These are phyloP conservation scores for Lachancea cidri DNA, from an alignment of 805 yeast species.

Conservation along the genomic window DNA sequence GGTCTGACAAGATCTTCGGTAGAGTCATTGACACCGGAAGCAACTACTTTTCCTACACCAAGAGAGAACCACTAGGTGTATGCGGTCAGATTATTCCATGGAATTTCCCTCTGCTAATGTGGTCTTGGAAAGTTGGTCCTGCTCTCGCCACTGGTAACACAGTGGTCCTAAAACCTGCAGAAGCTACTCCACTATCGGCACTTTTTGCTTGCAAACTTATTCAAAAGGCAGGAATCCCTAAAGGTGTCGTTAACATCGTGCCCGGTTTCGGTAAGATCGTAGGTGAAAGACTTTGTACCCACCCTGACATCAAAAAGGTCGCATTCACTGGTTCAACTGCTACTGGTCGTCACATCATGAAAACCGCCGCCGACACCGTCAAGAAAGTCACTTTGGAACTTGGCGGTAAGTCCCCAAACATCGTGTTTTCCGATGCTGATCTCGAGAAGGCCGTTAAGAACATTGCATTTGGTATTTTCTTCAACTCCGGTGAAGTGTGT, in stretches of 20 bases:
- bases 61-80: conserved; percentile 82
- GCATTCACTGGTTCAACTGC: conserved; percentile 90
- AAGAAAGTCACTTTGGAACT: conserved; percentile 80
- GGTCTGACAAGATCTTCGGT: conserved; percentile 68
- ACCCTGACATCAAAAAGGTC: conserved; percentile 67
- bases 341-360: conserved; percentile 70
- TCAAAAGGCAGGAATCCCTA: conserved; percentile 75
- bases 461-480: conserved; percentile 71
- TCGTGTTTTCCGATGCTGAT: conserved; percentile 74
- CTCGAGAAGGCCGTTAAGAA: conserved; percentile 58
- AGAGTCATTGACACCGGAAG: conserved; percentile 54
- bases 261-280: conserved; percentile 77
- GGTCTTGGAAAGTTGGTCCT: conserved; percentile 85
- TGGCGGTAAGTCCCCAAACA: conserved; percentile 89
- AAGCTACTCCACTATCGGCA: conserved; percentile 81
- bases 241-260: conserved; percentile 74
- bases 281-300: conserved; percentile 65
- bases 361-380: conserved; percentile 62
- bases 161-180: conserved; percentile 80
- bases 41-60: conserved; percentile 57
- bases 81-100: conserved; percentile 89
- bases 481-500: conserved; percentile 90
- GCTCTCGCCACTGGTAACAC: conserved; percentile 84
- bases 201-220: conserved; percentile 59
- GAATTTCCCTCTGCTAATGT: conserved; percentile 88